Conservation (phyloP, 352 stramenopile species). For the Phytophthora podocarpi region DNA sequence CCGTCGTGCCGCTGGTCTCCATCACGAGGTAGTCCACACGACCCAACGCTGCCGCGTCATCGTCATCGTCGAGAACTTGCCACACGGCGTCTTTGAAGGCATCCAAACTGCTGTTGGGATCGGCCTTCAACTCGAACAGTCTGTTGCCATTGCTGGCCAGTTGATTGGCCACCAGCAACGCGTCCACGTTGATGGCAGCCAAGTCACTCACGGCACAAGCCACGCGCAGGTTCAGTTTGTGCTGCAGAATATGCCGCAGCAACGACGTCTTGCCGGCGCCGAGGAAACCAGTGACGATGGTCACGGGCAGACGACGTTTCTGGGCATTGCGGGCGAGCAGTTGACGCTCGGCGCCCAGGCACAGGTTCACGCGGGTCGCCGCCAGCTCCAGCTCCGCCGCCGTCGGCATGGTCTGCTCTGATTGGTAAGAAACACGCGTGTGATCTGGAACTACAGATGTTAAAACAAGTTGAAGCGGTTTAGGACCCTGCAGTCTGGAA, state of each 20-base stretch:
- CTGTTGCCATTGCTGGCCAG: slow-evolving; percentile 26
- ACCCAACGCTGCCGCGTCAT: slow-evolving; percentile 33
- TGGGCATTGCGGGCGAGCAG: slow-evolving; percentile 57
- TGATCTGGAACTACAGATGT: background rate
- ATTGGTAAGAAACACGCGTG: background rate
- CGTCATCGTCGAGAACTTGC: slow-evolving; percentile 42
- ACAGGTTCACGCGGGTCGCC: slow-evolving; percentile 61
- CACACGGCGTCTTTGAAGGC: slow-evolving; percentile 82
- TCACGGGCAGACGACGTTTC: slow-evolving; percentile 57
- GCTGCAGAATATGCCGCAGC: slow-evolving; percentile 62
- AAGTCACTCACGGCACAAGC: slow-evolving; percentile 75
- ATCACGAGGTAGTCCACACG: slow-evolving; percentile 82
- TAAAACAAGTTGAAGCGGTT: slow-evolving; percentile 7
- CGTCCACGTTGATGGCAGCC: slow-evolving; percentile 73
- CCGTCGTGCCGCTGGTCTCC: slow-evolving; percentile 77
- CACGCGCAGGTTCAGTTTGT: slow-evolving; percentile 71
- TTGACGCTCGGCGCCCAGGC: slow-evolving; percentile 54
- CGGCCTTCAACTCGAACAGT: slow-evolving; percentile 38
- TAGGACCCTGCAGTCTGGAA: background rate
- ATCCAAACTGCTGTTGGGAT: slow-evolving; percentile 29
- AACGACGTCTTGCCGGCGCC: slow-evolving; percentile 77
- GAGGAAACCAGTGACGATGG: slow-evolving; percentile 71
- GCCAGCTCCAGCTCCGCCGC: slow-evolving; percentile 44
- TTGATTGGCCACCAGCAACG: slow-evolving; percentile 57
- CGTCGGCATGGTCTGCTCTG: background rate